Base-by-base conservation (phyloP, 164 flowering plant species). In the Sedum album region DNA sequence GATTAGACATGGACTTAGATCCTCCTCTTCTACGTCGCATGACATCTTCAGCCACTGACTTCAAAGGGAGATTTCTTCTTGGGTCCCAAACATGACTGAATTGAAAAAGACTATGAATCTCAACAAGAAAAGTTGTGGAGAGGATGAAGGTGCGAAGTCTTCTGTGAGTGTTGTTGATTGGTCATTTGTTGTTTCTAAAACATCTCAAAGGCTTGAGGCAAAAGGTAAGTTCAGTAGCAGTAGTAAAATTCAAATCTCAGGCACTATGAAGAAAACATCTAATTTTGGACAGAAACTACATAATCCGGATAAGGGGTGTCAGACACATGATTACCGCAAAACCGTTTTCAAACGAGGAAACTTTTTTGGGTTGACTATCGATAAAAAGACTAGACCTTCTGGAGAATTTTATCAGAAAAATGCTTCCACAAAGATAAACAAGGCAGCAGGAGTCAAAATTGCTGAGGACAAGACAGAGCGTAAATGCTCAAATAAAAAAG, bases 321-420 rank as follows among this genome's bases (percentile, higher is more conserved):
- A 8, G 21, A 53, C 2, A 4, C 26, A 30, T 53, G 60, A 30
- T 21, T 30, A 21, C 23, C 3, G 6, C 21, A 21, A 30, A 1
- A 5, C 91, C 20, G 66, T 77, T 63, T 76, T 79, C 46, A 86
- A 84, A 75, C 46, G 84, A 8, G 85, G 82, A 28, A 92, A 92
- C 72, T 76, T 82, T 63, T 77, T 81, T 72, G 72, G 80, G 46
- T 80, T 88, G 68, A 82, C 89, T 55, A 77, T 84, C 71, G 97
- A 94, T 69, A 94, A 86, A 77, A 94, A 88, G 77, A 74, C 78
- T 26, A 94, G 82, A 74, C 69, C 91, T 10, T 76, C 81, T 30
- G 81, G 82, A 4, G 69, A 80, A 39, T 63, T 76, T n/a, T 81
- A 74, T 75, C 55, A 79, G 31, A 90, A 84, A 75, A 82, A 62